Base-by-base conservation (phyloP, 148 eudicot species). In the Cornus controversa region DNA sequence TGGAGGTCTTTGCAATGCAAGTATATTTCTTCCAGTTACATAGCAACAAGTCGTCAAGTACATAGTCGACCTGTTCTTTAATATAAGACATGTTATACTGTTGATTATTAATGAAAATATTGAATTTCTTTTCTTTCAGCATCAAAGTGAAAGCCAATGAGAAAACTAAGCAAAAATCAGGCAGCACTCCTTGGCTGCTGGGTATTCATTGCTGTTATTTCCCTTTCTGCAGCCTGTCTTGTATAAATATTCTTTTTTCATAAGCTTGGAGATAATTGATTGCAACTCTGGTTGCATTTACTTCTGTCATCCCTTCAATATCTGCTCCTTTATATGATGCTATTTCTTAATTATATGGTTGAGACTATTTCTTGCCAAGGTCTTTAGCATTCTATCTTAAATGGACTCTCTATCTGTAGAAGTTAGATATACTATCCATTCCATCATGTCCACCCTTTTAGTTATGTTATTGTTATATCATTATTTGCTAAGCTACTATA, bases 91-190 rank as follows among this genome's bases (percentile, higher is more conserved):
- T 37, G 5, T 37, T 37, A n/a, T 24, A 2, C 53, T 69, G n/a
- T 69, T 47, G 23, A 22, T 4, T 69, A 36, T 69, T 36, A 37
- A 37, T 37, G 31, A 4, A 34, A 9, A 25, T 37, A 2, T 23
- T 22, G 25, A 23, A 26, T 23, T 70, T 45, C 34, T 31, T 54
- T 73, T 57, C 28, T 73, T 73, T 73, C 75, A 29, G 75, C 66
- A 58, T n/a, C 60, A 14, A 26, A 40, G 57, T 27, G 20, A 42
- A 69, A 70, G 57, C 13, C 57, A 25, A 70, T 23, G 4, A 45
- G 50, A 70, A 40, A 34, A 20, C 27, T 9, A 16, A 31, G 70
- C 26, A 37, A 22, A 69, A 20, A 23, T 34, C 40, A 50, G 50
- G 45, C 70, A 31, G 73, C 58, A 71, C 1, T 45, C 58, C 4